Percentiles rank a stretch among this genome's conserved stretches.
Conservation (phyloP, 371 early-diverging fungal species). For the Gilbertella persicaria region DNA sequence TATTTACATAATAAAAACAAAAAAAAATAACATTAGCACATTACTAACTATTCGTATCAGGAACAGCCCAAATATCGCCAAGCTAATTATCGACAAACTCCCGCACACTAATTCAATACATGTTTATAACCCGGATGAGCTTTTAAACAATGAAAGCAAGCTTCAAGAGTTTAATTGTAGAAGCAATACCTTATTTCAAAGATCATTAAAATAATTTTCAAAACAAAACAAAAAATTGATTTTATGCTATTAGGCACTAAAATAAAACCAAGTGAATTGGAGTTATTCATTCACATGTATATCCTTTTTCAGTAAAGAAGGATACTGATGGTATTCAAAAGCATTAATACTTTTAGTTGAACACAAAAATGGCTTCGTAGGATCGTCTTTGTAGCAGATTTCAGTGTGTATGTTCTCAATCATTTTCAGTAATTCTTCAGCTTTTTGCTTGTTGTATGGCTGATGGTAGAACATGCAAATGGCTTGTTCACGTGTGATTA, state of each 20-base stretch:
- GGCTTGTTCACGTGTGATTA: slow-evolving; percentile 18
- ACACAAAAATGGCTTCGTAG: slow-evolving; percentile 12
- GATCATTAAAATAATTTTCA: not conserved
- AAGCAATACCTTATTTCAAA: too few relatives aligned
- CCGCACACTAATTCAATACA: slow-evolving; percentile 6
- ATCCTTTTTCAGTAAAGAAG: slow-evolving; percentile 8
- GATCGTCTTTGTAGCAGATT: slow-evolving; percentile 22
- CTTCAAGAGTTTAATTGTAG: slow-evolving; percentile 11
- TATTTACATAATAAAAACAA: too few relatives aligned
- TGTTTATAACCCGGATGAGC: slow-evolving; percentile 8
- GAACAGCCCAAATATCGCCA: slow-evolving; percentile 11
- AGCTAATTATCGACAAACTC: slow-evolving; percentile 12
- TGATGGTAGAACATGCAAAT: slow-evolving; percentile 23
- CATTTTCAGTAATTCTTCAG: slow-evolving; percentile 16
- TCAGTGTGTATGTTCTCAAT: slow-evolving; percentile 22
- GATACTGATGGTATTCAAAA: slow-evolving; percentile 4
- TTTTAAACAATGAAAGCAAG: slow-evolving; percentile 8
- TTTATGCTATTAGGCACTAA: slow-evolving; percentile 3
- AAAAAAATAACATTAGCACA: too few relatives aligned
- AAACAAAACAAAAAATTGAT: slow-evolving; percentile 6
- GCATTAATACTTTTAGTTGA: not conserved
- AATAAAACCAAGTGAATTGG: slow-evolving; percentile 10
- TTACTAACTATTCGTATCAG: slow-evolving; percentile 14
- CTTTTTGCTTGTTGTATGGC: slow-evolving; percentile 14
- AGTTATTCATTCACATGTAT: slow-evolving; percentile 6